Conservation (phyloP, 768 basidiomycete species). For the Hericium alpestre region DNA sequence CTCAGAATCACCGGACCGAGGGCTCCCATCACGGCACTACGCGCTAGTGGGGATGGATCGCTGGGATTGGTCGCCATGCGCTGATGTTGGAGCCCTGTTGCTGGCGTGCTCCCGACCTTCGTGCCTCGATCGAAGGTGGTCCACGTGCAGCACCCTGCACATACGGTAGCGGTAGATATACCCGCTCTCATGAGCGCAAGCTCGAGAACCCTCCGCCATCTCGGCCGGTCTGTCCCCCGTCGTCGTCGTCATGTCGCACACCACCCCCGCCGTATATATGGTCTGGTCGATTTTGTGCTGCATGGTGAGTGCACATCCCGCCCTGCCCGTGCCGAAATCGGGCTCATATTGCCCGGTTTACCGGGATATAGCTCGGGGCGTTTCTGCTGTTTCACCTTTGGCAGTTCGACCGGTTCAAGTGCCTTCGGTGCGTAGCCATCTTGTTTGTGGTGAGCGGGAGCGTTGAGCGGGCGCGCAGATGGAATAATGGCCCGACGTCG, state of each 20-base stretch:
- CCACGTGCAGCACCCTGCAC: too few relatives aligned
- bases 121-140: background rate
- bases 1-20: background rate
- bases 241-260: conserved; percentile 42
- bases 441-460: background rate
- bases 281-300: conserved; percentile 49
- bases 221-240: conserved; percentile 2
- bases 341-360: background rate
- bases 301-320: conserved; percentile 30
- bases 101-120: background rate
- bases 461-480: conserved; percentile 30
- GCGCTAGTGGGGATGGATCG: too few relatives aligned
- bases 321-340: background rate
- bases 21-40: background rate
- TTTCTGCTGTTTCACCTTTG: conserved; percentile 69
- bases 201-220: too few relatives aligned
- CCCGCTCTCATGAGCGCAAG: too few relatives aligned
- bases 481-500: conserved; percentile 48
- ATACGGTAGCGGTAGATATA: too few relatives aligned
- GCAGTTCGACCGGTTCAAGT: conserved; percentile 73
- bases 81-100: too few relatives aligned
- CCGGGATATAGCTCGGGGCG: conserved; percentile 33
- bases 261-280: conserved; percentile 48
- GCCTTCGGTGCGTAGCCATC: conserved; percentile 39
- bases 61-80: too few relatives aligned